Conservation (phyloP, 306 rosid genomes). For the Sicyos baderoa region DNA sequence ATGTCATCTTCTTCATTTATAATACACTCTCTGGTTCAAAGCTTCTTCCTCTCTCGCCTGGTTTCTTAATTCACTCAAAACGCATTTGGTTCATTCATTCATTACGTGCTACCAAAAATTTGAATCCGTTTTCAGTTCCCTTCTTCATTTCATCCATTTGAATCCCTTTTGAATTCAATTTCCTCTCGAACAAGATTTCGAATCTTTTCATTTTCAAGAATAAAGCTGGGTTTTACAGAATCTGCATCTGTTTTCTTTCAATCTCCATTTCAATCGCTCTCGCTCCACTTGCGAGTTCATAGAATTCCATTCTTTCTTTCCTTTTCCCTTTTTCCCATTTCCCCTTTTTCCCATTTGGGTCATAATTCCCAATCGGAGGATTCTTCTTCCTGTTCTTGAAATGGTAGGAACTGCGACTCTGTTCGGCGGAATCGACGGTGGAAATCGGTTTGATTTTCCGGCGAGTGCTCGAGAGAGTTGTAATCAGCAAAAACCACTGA, state of each 20-base stretch:
- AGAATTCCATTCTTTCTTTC: background rate
- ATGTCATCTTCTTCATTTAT: slow-evolving; percentile 8
- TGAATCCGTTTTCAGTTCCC: slow-evolving; percentile 26
- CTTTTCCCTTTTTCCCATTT: no score
- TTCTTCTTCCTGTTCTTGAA: slow-evolving; percentile 2
- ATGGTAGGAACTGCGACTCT: slow-evolving; percentile 51
- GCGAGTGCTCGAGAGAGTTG: slow-evolving; percentile 51
- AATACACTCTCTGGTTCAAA: slow-evolving; percentile 5
- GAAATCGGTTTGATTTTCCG: slow-evolving; percentile 57
- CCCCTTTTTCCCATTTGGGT: no score
- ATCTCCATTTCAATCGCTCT: background rate
- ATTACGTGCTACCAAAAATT: slow-evolving; percentile 24
- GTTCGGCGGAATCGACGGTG: background rate
- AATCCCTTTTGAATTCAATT: background rate
- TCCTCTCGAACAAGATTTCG: background rate
- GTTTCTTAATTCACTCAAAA: background rate
- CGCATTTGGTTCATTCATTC: slow-evolving; percentile 27
- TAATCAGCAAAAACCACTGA: slow-evolving; percentile 47
- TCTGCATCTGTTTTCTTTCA: background rate
- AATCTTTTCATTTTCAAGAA: background rate
- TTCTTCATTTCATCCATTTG: background rate
- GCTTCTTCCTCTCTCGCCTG: no score
- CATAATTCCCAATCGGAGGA: no score
- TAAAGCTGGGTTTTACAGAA: background rate
- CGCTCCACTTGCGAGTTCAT: background rate